Conservation (phyloP, 2,329 filamentous ascomycete species). For the Diplodia intermedia region DNA sequence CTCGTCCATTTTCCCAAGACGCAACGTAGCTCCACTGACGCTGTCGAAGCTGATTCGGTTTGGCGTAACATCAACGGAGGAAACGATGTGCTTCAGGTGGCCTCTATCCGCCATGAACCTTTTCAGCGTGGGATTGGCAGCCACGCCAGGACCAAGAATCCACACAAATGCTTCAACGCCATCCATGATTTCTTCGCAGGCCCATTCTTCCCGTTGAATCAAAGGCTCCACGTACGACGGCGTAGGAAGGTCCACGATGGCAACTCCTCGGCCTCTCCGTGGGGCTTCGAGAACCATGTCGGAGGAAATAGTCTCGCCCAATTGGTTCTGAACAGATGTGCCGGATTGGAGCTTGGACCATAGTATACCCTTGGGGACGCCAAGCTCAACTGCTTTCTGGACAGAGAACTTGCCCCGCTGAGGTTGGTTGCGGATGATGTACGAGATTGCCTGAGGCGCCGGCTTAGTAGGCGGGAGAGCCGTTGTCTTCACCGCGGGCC, state of each 20-base stretch:
- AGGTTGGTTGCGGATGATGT: conserved; percentile 76
- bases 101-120: conserved; percentile 71
- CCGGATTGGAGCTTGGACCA: conserved; percentile 70
- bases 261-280: conserved; percentile 74
- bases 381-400: conserved; percentile 67
- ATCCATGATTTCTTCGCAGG: conserved; percentile 67
- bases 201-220: conserved; percentile 75
- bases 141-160: conserved; percentile 76
- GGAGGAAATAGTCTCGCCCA: conserved; percentile 76
- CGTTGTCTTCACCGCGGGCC: conserved; percentile 73
- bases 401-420: conserved; percentile 82
- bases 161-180: conserved; percentile 76
- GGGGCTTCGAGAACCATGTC: conserved; percentile 81
- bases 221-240: conserved; percentile 73
- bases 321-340: conserved; percentile 65
- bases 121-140: conserved; percentile 66
- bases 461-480: conserved; percentile 72
- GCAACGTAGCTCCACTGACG: conserved; percentile 69
- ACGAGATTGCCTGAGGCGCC: conserved; percentile 75
- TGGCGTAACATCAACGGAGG: conserved; percentile 74
- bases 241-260: conserved; percentile 80
- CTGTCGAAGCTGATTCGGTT: conserved; percentile 77
- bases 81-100: conserved; percentile 75
- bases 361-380: conserved; percentile 65
- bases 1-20: conserved; percentile 74